Evolutionary conservation across 352 stramenopile genomes (phyloP).

Genomic region (Phytopythium sindhum): DNA sequence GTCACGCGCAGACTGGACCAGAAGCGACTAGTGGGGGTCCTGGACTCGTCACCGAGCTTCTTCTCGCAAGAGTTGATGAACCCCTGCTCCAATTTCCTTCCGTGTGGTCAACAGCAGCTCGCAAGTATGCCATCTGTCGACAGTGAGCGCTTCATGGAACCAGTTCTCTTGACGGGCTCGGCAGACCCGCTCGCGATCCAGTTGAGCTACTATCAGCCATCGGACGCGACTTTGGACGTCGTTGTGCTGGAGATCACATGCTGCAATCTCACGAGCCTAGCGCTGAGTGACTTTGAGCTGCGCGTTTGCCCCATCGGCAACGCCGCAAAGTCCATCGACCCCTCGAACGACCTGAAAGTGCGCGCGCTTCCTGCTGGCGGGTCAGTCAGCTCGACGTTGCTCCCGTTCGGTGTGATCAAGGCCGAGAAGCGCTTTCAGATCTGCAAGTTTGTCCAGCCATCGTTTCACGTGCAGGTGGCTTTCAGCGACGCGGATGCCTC

Average conservation of each 20-base stretch:
- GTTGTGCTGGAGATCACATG: constrained; percentile 46
- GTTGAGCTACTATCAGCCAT: constrained; percentile 51
- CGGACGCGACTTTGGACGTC: constrained; percentile 39
- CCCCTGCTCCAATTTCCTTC: constrained; percentile 30
- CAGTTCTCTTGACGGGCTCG: constrained; percentile 46
- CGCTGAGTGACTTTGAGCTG: constrained; percentile 65
- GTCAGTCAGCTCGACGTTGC: constrained; percentile 33
- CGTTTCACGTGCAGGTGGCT: constrained; percentile 61
- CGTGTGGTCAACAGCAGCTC: background rate
- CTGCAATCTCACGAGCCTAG: constrained; percentile 65
- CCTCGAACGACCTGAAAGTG: constrained; percentile 55
- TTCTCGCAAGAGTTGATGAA: constrained; percentile 37
- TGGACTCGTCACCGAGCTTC: constrained; percentile 1
- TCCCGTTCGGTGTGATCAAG: constrained; percentile 57
- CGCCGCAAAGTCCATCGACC: constrained; percentile 47
- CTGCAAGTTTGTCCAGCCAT: constrained; percentile 46
- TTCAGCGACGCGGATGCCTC: constrained; percentile 16
- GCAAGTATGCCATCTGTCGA: background rate
- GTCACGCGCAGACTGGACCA: background rate
- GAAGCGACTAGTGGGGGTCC: background rate
- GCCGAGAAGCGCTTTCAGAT: constrained; percentile 64
- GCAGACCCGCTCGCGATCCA: constrained; percentile 58
- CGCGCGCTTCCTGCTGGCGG: constrained; percentile 38
- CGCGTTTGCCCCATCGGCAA: constrained; percentile 42
- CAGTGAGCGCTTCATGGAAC: constrained; percentile 16